A percentile compares a stretch with the other conserved stretches of the same genome.
Conservation (phyloP, 805 yeast species). For the Sugiyamaella americana region DNA sequence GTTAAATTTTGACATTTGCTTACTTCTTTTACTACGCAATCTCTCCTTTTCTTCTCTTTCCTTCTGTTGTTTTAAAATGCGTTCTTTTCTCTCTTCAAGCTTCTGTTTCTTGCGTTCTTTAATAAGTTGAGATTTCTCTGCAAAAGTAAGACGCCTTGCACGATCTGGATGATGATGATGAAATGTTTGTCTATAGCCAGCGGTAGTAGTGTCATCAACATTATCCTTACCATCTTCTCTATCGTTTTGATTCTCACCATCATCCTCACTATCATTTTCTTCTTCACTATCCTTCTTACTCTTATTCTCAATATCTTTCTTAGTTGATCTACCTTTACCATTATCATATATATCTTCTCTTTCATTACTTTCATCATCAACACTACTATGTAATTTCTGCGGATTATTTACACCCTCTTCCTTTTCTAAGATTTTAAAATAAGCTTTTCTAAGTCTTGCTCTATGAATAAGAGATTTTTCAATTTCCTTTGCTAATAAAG, state of each 20-base stretch:
- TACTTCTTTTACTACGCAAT: conserved; percentile 42
- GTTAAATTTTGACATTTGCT: conserved; percentile 49
- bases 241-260: conserved; percentile 12
- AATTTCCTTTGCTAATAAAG: conserved; percentile 52
- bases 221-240: conserved; percentile 16
- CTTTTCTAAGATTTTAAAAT: conserved; percentile 68
- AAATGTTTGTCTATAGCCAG: too few species aligned
- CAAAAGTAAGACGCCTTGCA: conserved; percentile 26
- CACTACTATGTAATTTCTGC: conserved; percentile 28
- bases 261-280: conserved; percentile 19
- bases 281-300: conserved; percentile 5
- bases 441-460: conserved; percentile 73
- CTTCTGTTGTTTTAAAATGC: conserved; percentile 35
- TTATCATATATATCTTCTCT: conserved; percentile 5
- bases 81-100: conserved; percentile 38
- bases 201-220: too few species aligned
- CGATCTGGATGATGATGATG: conserved; percentile 13
- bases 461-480: conserved; percentile 70
- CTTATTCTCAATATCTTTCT: conserved; percentile 10
- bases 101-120: conserved; percentile 34
- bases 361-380: conserved; percentile 4
- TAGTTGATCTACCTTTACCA: conserved; percentile 6
- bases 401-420: conserved; percentile 45
- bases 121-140: conserved; percentile 34
- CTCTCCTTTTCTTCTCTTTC: conserved; percentile 34